These are phyloP conservation scores for Noccaea caerulescens DNA, from an alignment of 345 rosid species.

Conservation along the genomic window DNA sequence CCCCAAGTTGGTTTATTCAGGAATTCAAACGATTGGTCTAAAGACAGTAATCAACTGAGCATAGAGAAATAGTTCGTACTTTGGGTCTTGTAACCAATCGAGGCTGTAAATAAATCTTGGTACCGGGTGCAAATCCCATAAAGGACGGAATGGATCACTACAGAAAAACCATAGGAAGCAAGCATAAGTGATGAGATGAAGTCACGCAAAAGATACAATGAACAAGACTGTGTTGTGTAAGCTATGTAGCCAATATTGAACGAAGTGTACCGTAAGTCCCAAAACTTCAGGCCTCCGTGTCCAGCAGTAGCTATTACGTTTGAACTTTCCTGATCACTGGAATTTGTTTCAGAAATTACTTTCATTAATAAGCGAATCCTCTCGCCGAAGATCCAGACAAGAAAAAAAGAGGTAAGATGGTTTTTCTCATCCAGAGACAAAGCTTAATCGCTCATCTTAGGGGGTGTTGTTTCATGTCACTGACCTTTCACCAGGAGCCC, in stretches of 20 bases:
- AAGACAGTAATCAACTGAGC: constrained; percentile 21
- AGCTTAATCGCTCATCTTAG: background rate
- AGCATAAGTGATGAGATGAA: constrained; percentile 3
- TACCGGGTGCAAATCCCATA: constrained; percentile 76
- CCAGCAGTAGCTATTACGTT: constrained; percentile 83
- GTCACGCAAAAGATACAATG: constrained; percentile 2
- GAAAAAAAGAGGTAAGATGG: background rate
- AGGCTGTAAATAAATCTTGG: constrained; percentile 70
- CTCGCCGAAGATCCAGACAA: background rate
- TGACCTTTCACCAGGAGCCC: constrained; percentile 88
- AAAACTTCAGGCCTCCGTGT: constrained; percentile 82
- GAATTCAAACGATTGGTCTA: constrained; percentile 12
- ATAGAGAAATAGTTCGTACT: constrained; percentile 46
- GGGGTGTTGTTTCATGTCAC: constrained; percentile 22
- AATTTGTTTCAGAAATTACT: constrained; percentile 27
- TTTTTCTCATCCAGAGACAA: constrained; percentile 9
- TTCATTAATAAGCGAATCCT: background rate
- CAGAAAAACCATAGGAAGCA: constrained; percentile 35
- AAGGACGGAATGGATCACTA: constrained; percentile 85
- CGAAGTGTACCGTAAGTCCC: constrained; percentile 79
- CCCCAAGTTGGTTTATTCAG: constrained; percentile 4
- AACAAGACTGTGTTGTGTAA: background rate
- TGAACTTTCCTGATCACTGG: constrained; percentile 66
- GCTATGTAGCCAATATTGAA: constrained; percentile 9
- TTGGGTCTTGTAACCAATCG: constrained; percentile 83